Conservation (phyloP, 192 early-diverging fungal genomes). For the Helicostylum pulchrum region DNA sequence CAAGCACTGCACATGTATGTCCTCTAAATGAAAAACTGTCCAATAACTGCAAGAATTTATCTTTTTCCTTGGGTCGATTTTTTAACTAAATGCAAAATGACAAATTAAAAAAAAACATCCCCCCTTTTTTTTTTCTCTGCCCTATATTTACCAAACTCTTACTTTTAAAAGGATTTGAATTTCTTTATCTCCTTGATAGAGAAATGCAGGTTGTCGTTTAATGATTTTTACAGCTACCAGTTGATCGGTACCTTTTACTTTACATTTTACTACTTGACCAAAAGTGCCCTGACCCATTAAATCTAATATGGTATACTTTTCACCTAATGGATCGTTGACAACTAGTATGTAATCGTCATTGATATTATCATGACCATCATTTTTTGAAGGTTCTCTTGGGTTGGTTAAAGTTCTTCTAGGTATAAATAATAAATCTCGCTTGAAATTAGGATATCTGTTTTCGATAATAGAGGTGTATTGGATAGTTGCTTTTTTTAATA, state of each 20-base stretch:
- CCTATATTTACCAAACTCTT: conserved; percentile 2
- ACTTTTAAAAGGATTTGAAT: conserved; percentile 85
- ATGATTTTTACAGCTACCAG: conserved; percentile 93
- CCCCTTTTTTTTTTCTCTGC: background rate
- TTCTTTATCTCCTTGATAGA: conserved; percentile 93
- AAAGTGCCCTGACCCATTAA: conserved; percentile 97
- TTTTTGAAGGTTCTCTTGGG: conserved; percentile 84
- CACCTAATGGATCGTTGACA: conserved; percentile 86
- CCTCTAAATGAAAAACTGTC: conserved; percentile 90
- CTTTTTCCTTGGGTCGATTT: conserved; percentile 80
- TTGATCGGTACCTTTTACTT: conserved; percentile 84
- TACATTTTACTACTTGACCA: conserved; percentile 97
- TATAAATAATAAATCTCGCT: conserved; percentile 72
- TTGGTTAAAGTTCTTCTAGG: conserved; percentile 91
- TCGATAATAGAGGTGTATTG: conserved; percentile 50
- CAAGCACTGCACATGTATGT: conserved; percentile 94
- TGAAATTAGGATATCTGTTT: conserved; percentile 72
- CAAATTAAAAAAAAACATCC: too few relatives aligned
- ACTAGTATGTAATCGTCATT: conserved; percentile 95
- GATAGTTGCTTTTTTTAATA: background rate
- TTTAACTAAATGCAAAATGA: conserved; percentile 4
- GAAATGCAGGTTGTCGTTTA: conserved; percentile 95
- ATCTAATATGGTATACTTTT: conserved; percentile 88
- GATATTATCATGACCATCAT: conserved; percentile 92
- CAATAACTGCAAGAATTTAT: conserved; percentile 82